Evolutionary conservation across 78 protist species (phyloP).

Genomic region (Dictyostelium citrinum): DNA sequence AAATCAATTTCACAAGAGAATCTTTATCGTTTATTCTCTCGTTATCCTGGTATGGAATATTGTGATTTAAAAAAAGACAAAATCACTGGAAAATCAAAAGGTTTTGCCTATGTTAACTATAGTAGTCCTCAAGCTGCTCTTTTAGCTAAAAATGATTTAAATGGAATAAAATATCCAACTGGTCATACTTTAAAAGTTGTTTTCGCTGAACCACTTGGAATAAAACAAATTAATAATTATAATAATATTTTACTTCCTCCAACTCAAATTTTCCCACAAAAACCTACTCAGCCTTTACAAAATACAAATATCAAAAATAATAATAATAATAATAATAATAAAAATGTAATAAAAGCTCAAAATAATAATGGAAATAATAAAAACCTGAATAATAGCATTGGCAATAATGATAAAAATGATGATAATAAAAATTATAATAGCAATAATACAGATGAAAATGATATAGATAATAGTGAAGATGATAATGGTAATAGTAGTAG

Average conservation of each 20-base stretch:
- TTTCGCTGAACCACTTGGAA: conserved; percentile 76
- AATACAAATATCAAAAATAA: not conserved
- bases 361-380: not conserved
- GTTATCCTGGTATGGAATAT: conserved; percentile 82
- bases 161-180: conserved; percentile 77
- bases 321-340: not conserved
- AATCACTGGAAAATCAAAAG: conserved; percentile 58
- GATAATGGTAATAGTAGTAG: not conserved
- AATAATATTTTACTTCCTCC: not conserved
- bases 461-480: too few species aligned
- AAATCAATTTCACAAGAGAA: conserved; percentile 61
- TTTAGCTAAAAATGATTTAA: conserved; percentile 67
- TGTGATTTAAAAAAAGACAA: conserved; percentile 78
- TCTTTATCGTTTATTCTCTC: conserved; percentile 56
- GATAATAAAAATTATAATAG: not conserved
- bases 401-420: not conserved
- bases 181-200: conserved; percentile 70
- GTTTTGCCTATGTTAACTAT: conserved; percentile 74
- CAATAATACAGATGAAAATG: not conserved
- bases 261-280: not conserved
- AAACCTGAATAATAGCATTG: not conserved
- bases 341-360: too few species aligned
- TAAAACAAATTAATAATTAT: conserved; percentile 14
- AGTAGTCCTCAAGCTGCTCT: conserved; percentile 64
- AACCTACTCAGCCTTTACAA: not conserved